Evolutionary conservation across 352 stramenopile species (phyloP).

Genomic region (Globisporangium orthogonon): DNA sequence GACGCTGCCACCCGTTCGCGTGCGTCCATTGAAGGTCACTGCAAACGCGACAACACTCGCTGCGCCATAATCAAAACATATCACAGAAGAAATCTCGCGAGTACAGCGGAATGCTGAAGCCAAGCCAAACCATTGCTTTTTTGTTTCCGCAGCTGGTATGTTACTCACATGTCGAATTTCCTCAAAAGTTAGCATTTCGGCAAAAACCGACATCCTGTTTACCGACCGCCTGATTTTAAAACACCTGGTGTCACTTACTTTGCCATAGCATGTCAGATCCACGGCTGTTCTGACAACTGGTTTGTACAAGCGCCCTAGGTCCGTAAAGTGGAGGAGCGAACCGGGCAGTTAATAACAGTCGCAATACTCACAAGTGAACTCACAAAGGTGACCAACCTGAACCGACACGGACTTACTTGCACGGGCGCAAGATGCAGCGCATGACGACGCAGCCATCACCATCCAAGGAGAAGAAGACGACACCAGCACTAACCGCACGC

Average conservation of each 20-base stretch:
- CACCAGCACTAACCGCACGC: constrained; percentile 2
- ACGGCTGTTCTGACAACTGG: background rate
- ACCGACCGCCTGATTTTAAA: background rate
- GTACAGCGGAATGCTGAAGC: background rate
- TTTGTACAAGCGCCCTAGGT: background rate
- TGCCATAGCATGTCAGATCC: background rate
- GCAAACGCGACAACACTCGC: too few relatives aligned
- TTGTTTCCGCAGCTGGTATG: background rate
- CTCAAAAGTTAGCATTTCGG: background rate
- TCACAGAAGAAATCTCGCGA: too few relatives aligned
- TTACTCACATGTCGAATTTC: background rate
- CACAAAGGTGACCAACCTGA: too few relatives aligned
- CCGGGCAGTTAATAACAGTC: too few relatives aligned
- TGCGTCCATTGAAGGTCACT: too few relatives aligned
- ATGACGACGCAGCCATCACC: background rate
- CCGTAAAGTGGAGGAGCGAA: background rate
- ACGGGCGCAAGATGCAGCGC: too few relatives aligned
- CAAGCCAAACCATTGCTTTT: background rate
- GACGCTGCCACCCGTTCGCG: too few relatives aligned
- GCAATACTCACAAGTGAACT: too few relatives aligned
- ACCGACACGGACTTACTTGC: too few relatives aligned
- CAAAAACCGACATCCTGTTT: background rate
- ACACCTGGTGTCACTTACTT: background rate
- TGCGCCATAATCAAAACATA: background rate
- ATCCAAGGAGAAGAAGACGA: background rate